Conservation (phyloP, 108 stramenopile species). For the Schizochytrium sp. region DNA sequence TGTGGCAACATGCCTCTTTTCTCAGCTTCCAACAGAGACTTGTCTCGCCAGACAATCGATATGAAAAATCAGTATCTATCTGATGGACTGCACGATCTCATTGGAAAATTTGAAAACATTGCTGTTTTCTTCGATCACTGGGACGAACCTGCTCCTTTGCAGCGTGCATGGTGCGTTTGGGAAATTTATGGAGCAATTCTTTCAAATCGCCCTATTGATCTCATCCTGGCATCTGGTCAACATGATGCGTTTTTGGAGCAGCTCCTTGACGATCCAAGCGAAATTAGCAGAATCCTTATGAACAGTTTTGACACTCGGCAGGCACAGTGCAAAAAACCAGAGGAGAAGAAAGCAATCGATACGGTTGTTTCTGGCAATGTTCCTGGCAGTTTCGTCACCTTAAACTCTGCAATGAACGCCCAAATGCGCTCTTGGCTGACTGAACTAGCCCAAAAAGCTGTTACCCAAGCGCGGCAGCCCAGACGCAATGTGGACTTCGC, state of each 20-base stretch:
- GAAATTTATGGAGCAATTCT: neutral
- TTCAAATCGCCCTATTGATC: neutral
- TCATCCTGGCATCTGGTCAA: neutral
- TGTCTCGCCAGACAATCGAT: neutral
- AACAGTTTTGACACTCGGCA: neutral
- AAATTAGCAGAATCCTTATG: neutral
- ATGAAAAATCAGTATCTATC: neutral
- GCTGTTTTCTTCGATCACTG: neutral
- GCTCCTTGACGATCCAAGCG: neutral
- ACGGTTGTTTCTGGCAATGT: neutral
- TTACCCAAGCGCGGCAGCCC: no score
- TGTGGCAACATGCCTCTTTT: neutral
- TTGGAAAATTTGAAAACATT: neutral
- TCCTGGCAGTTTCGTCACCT: neutral
- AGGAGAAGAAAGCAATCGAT: neutral
- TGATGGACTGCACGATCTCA: neutral
- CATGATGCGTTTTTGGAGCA: neutral
- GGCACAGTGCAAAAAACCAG: neutral
- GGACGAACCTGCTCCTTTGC: neutral
- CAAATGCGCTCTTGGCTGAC: neutral
- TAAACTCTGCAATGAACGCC: neutral
- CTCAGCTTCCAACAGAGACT: neutral
- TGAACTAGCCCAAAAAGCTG: no score
- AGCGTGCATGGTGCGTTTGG: constrained; percentile 27
- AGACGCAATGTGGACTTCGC: neutral